phyloP scores from a whole-genome alignment of 108 stramenopile species.

The Pseudonitzschia multiseries region DNA sequence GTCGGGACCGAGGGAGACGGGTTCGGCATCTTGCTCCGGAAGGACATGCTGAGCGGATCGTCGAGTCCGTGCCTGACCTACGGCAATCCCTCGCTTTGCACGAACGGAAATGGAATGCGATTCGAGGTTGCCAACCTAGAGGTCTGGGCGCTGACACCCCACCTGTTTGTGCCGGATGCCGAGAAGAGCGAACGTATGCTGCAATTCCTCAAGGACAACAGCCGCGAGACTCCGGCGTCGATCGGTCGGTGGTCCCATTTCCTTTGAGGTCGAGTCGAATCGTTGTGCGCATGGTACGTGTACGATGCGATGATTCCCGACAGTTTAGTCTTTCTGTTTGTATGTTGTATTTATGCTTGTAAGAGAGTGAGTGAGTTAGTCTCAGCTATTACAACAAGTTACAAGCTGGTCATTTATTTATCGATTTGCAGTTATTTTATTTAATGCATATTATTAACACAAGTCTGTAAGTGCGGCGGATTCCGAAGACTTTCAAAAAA shows the following conservation, averaged over 20 bases:
- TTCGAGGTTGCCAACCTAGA: constrained; percentile 66
- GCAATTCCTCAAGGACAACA: constrained; percentile 6
- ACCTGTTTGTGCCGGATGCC: constrained; percentile 39
- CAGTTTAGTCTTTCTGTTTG: too few species aligned
- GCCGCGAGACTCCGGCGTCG: background rate
- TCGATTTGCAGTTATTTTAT: too few species aligned
- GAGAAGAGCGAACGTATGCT: constrained; percentile 12
- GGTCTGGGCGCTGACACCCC: constrained; percentile 60
- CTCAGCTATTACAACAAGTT: too few species aligned
- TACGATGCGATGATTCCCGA: background rate
- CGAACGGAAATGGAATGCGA: constrained; percentile 4
- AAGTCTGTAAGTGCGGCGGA: too few species aligned
- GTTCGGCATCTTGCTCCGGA: constrained; percentile 72
- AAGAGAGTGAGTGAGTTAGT: too few species aligned
- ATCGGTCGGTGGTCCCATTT: background rate
- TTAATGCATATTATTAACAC: too few species aligned
- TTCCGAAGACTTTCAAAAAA: too few species aligned
- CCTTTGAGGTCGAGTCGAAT: background rate
- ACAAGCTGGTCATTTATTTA: too few species aligned
- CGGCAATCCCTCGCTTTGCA: constrained; percentile 56
- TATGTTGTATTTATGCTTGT: too few species aligned
- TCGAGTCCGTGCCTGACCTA: constrained; percentile 70
- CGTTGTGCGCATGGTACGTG: background rate
- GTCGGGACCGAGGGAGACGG: constrained; percentile 39
- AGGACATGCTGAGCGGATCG: constrained; percentile 66